A percentile compares a stretch with the other conserved stretches of the same genome.
Evolutionary conservation across 306 rosid species (phyloP).

Genomic region (Myrica gale): DNA sequence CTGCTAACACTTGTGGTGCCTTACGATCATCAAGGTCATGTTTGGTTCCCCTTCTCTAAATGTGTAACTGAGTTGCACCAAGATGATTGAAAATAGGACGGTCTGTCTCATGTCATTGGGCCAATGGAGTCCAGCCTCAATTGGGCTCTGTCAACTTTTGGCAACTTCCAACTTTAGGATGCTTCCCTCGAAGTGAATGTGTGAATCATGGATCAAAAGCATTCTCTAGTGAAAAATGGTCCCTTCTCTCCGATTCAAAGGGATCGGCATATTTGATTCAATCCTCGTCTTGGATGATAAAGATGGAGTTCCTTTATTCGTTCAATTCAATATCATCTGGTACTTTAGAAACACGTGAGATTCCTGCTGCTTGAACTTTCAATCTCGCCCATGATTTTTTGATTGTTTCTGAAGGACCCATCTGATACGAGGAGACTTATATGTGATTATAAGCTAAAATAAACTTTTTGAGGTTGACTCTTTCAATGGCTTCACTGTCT

Average conservation of each 20-base stretch:
- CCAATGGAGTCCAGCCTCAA: not conserved
- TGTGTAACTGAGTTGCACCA: too few species aligned
- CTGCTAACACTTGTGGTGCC: not conserved
- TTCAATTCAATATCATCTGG: not conserved
- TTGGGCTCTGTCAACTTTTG: not conserved
- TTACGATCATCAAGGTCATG: not conserved
- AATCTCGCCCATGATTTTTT: constrained; percentile 1
- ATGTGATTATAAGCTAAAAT: constrained; percentile 26
- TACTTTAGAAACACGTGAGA: not conserved
- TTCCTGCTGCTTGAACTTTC: not conserved
- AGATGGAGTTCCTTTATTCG: not conserved
- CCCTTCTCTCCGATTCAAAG: not conserved
- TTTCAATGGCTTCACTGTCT: constrained; percentile 26
- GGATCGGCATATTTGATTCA: not conserved
- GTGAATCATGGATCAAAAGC: not conserved
- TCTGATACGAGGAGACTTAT: constrained; percentile 19
- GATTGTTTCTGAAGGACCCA: constrained; percentile 33
- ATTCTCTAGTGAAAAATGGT: not conserved
- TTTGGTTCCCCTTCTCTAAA: not conserved
- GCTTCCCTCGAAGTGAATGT: not conserved
- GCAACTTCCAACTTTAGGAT: not conserved
- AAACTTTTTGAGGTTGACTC: constrained; percentile 21
- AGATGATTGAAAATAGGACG: too few species aligned
- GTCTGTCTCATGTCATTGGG: not conserved
- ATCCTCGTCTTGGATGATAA: not conserved